Percentiles rank a stretch among this genome's conserved stretches.
These are phyloP conservation scores for Colletotrichum spinosum DNA, from an alignment of 2,329 filamentous ascomycete species.

Conservation along the genomic window DNA sequence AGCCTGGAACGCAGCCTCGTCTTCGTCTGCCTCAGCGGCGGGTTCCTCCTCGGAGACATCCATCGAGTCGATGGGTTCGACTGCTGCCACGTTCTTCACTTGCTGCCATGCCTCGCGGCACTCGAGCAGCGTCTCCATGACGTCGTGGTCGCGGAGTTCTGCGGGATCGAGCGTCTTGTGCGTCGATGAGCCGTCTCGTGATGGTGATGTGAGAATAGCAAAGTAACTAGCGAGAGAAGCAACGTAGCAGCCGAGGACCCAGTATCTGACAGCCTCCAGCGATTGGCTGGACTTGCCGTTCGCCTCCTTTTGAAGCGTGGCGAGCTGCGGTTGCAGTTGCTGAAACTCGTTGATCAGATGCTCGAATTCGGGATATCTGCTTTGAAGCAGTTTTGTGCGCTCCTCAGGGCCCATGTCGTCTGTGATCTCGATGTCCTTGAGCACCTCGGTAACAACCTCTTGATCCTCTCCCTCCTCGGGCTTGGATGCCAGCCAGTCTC, in stretches of 20 bases:
- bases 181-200: slow-evolving; percentile 66
- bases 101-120: slow-evolving; percentile 85
- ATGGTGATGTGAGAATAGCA: slow-evolving; percentile 86
- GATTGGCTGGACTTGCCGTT: slow-evolving; percentile 63
- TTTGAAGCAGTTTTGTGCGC: slow-evolving; percentile 78
- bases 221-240: slow-evolving; percentile 94
- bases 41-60: slow-evolving; percentile 49
- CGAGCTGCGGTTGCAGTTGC: slow-evolving; percentile 75
- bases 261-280: slow-evolving; percentile 77
- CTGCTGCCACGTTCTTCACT: slow-evolving; percentile 73
- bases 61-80: slow-evolving; percentile 48
- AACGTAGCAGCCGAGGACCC: slow-evolving; percentile 86
- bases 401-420: slow-evolving; percentile 83
- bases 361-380: slow-evolving; percentile 92
- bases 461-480: slow-evolving; percentile 62
- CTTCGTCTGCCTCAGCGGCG: slow-evolving; percentile 41
- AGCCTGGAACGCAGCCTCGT: slow-evolving; percentile 41
- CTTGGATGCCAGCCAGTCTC: slow-evolving; percentile 79
- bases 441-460: slow-evolving; percentile 83
- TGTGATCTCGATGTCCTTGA: slow-evolving; percentile 85
- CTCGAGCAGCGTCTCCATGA: slow-evolving; percentile 87
- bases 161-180: slow-evolving; percentile 75
- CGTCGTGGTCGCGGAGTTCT: slow-evolving; percentile 88
- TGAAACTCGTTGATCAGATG: slow-evolving; percentile 84
- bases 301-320: slow-evolving; percentile 68